Evolutionary conservation across 2,329 filamentous ascomycete genomes (phyloP).

Genomic region (Plenodomus biglobosus): DNA sequence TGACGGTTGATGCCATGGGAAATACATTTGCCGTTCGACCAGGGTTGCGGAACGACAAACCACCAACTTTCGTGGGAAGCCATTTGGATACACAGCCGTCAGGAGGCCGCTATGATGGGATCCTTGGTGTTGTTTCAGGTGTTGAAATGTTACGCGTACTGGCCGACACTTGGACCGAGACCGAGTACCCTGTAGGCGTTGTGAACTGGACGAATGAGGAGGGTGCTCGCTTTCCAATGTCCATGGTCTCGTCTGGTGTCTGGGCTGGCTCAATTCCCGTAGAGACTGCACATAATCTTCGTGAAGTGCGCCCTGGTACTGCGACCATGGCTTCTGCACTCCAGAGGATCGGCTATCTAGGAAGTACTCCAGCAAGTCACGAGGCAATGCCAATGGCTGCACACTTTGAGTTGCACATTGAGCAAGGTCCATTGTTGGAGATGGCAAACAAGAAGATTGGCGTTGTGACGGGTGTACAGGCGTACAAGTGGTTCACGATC

Average conservation of each 20-base stretch:
- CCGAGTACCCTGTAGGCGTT: conserved; percentile 70
- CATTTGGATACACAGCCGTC: conserved; percentile 61
- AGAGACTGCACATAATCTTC: conserved; percentile 60
- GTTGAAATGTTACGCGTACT: conserved; percentile 72
- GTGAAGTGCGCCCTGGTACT: conserved; percentile 62
- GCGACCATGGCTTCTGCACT: conserved; percentile 70
- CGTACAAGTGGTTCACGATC: conserved; percentile 73
- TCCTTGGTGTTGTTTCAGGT: conserved; percentile 71
- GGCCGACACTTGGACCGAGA: conserved; percentile 67
- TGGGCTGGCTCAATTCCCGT: conserved; percentile 71
- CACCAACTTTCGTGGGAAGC: conserved; percentile 69
- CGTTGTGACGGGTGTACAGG: conserved; percentile 72
- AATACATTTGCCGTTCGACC: conserved; percentile 76
- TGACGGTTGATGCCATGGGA: conserved; percentile 73
- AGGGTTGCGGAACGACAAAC: conserved; percentile 58
- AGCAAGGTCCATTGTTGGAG: conserved; percentile 78
- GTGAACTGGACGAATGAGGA: conserved; percentile 86
- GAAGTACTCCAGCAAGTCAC: conserved; percentile 58
- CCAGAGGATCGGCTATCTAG: conserved; percentile 70
- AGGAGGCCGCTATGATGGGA: conserved; percentile 74
- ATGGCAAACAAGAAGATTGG: conserved; percentile 64
- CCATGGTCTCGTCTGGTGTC: conserved; percentile 73
- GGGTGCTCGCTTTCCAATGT: conserved; percentile 75
- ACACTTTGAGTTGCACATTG: conserved; percentile 83
- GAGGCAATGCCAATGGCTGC: conserved; percentile 67